Base-by-base conservation (phyloP, 345 rosid species). In the Gossypium turneri region DNA sequence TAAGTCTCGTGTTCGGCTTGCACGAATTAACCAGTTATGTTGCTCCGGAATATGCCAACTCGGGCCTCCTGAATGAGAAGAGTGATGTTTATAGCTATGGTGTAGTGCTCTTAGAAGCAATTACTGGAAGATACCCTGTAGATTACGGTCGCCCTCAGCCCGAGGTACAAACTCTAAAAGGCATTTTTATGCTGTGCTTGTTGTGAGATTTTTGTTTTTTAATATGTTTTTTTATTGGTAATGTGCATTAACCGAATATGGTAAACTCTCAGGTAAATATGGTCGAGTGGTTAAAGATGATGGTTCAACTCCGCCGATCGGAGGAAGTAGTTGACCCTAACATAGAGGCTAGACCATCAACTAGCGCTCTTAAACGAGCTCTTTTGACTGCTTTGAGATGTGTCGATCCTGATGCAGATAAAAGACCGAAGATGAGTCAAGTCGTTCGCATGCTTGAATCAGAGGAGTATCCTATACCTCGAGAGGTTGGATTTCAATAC, bases 401-500 rank as follows among this genome's bases (percentile, higher is more conserved):
- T 56, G 97, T 94, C 19, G 98, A 94, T 86, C 97, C 97, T 41
- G 98, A 94, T 82, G 81, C 92, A 50, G 94, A 87, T 67, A 94
- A 94, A 88, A 89, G 98, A 78, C 97, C 97, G n/a, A 94, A 85
- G 85, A 94, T 94, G 98, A 90, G 97, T 78, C 98, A 89, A 81
- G 98, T 89, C 3, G 97, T 82, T 65, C 90, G 97, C 51, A 94
- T 94, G 98, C 92, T 94, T 57, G 97, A 94, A 78, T 89, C 92
- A 43, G 97, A 92, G 83, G 98, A 92, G 70, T 92, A 90, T 84
- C 97, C 92, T 65, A 73, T 94, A 67, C 87, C 91, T 45, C 84
- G 93, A 81, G 94, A 94, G 97, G 98, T 90, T 78, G 52, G 85
- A 73, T 73, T 72, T 79, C 66, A 17, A 67, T 20, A 5, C 50